Evolutionary conservation across 176 grass and related monocot species (phyloP).

Genomic region (Triticum turgidum): DNA sequence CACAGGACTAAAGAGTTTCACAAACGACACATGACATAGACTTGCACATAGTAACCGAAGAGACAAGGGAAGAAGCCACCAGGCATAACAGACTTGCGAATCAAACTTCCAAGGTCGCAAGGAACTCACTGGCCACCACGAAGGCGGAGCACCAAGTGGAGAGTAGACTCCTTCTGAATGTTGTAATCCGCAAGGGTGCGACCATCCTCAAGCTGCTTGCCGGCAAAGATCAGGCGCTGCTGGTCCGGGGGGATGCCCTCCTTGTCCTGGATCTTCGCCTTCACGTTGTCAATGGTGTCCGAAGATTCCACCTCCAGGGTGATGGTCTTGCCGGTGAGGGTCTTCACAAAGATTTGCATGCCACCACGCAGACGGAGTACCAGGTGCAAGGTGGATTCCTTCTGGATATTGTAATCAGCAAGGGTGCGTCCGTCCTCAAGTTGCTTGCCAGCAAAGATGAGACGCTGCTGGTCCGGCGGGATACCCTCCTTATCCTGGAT

Average conservation of each 20-base stretch:
- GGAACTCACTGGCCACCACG: too few relatives aligned
- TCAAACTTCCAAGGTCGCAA: neutral
- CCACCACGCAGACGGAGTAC: slow-evolving; percentile 39
- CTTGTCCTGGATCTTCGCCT: slow-evolving; percentile 73
- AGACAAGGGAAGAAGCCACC: neutral
- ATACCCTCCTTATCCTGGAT: slow-evolving; percentile 68
- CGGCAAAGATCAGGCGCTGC: slow-evolving; percentile 55
- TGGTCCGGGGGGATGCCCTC: slow-evolving; percentile 66
- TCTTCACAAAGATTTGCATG: slow-evolving; percentile 70
- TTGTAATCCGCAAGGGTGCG: too few relatives aligned
- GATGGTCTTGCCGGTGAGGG: slow-evolving; percentile 67
- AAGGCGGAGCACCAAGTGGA: too few relatives aligned
- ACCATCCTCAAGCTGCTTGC: slow-evolving; percentile 59
- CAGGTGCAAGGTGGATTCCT: slow-evolving; percentile 60
- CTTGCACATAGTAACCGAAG: neutral
- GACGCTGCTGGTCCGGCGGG: slow-evolving; percentile 34
- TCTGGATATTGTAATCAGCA: slow-evolving; percentile 71
- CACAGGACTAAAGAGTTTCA: neutral
- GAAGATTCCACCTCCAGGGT: slow-evolving; percentile 59
- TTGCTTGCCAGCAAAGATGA: slow-evolving; percentile 47
- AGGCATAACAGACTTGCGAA: neutral
- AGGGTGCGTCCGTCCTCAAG: slow-evolving; percentile 61
- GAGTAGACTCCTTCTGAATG: too few relatives aligned
- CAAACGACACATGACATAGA: neutral
- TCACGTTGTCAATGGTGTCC: neutral